Base-by-base conservation (phyloP, 116 monocot species). In the Zostera marina region DNA sequence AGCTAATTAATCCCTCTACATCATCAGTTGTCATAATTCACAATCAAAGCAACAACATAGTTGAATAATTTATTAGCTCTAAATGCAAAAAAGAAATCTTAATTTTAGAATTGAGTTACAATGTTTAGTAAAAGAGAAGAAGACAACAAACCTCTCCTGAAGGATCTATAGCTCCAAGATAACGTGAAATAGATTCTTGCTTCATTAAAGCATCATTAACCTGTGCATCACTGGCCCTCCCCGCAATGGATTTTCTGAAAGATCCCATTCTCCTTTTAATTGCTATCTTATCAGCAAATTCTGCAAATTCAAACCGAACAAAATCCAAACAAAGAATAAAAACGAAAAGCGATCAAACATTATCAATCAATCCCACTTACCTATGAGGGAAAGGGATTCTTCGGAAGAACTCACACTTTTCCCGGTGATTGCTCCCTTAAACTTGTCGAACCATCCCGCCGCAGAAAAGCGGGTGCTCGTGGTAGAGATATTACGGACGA, bases 401-500 rank as follows among this genome's bases (percentile, higher is more conserved):
- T 63, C 46, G 21, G 69, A 2, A 41, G 65, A 11, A 62, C 8
- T 5, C 53, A 20, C 1, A 63, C 63, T 2, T 32, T 84, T 79
- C 42, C 85, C 81, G 20, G 85, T 85, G 72, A 85, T 43, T 49
- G 67, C 75, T 51, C 77, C 74, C 67, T 85, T 85, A 66, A 85
- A 75, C 77, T 85, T 85, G 72, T 80, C 85, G 44, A 80, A 72
- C 85, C 80, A 85, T 40, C 84, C 80, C 41, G 58, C 21, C 46
- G 75, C 69, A 11, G 62, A 41, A 67, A 74, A 69, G 41, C 60
- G 77, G 39, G 46, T 8, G 13, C 59, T 59, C 16, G 74, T 69
- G 52, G 80, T 77, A 53, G 77, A 62, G 67, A 85, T 81, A 11
- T 67, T 51, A 25, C 71, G 63, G 8, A 52, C 42, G 22, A 32